Base-by-base conservation (phyloP, 202 grass and related monocot genomes). In the Eragrostis tef region DNA sequence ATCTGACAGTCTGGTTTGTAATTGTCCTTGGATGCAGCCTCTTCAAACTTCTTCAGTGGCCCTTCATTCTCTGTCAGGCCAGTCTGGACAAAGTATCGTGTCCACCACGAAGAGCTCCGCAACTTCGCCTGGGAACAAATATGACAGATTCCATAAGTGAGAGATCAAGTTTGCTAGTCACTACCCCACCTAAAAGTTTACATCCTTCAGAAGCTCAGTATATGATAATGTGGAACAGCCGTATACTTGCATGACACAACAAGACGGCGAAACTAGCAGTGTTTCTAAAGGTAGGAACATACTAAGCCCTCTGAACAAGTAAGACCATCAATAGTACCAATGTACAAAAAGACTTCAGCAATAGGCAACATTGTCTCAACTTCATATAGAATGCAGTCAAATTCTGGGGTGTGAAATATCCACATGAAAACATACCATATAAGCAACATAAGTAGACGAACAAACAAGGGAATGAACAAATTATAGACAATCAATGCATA, bases 101-200 rank as follows among this genome's bases (percentile, higher is more conserved):
- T 91, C 96, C 96, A 99, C 96, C 96, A 99, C 34, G 93, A 90
- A 41, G 86, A 89, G 85, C 93, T 96, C 56, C 96, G 86, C 80
- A 96, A 74, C 81, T 99, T 99, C 17, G 89, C 96, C 96, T 99
- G 86, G 36, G 13, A n/a, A 75, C 11, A 78, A 77, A 88, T 13
- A 48, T 1, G 11, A 36, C 12, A 31, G 41, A 65, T 27, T 79
- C 27, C 15, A 16, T 89, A 64, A 85, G 70, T 10, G 0, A 41
- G 27, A 27, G 5, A 20, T 69, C 25, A 50, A 56, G 15, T 52
- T 62, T 39, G 25, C 53, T 13, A 54, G 20, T 4, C 13, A 27
- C 43, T 39, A 73, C 25, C 75, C 9, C 31, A 56, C 29, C 29
- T 31, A 54, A 46, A 56, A 54, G 15, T 60, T 26, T 10, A 26